phyloP scores from a whole-genome alignment of 805 yeast genomes.

The Cyberlindnera japonica region DNA sequence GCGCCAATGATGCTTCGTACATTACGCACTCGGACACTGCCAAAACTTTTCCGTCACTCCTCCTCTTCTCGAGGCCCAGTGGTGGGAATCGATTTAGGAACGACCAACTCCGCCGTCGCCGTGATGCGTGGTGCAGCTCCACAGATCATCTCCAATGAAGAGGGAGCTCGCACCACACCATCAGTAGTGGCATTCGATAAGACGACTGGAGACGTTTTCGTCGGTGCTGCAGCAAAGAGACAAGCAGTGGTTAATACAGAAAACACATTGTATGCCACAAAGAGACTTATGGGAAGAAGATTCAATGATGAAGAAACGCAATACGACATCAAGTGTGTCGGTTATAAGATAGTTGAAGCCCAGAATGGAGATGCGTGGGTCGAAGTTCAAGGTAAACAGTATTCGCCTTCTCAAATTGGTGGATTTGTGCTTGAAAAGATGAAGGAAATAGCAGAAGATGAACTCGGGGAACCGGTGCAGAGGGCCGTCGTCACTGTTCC shows the following conservation, averaged over 20 bases:
- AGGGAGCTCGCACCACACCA: constrained; percentile 78
- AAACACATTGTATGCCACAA: constrained; percentile 79
- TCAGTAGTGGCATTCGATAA: constrained; percentile 67
- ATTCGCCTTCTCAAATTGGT: constrained; percentile 71
- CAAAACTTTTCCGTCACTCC: neutral
- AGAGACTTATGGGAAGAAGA: constrained; percentile 73
- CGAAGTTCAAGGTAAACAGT: constrained; percentile 35
- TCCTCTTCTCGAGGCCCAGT: constrained; percentile 31
- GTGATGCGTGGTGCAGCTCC: constrained; percentile 62
- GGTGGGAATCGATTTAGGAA: constrained; percentile 80
- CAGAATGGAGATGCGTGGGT: constrained; percentile 70
- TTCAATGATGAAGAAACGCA: constrained; percentile 68
- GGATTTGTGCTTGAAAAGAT: constrained; percentile 60
- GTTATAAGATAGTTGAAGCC: constrained; percentile 58
- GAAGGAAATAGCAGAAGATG: constrained; percentile 60
- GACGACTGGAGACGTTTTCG: constrained; percentile 37
- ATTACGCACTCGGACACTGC: neutral
- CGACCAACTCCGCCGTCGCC: constrained; percentile 86
- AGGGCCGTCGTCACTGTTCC: constrained; percentile 85
- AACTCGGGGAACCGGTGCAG: constrained; percentile 48
- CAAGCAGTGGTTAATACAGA: constrained; percentile 74
- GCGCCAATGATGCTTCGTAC: too few species aligned
- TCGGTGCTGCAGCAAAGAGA: constrained; percentile 73
- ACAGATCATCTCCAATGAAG: constrained; percentile 67
- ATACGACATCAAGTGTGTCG: constrained; percentile 57